These are phyloP conservation scores for Mycena crocata DNA, from an alignment of 768 basidiomycete species.

Conservation along the genomic window DNA sequence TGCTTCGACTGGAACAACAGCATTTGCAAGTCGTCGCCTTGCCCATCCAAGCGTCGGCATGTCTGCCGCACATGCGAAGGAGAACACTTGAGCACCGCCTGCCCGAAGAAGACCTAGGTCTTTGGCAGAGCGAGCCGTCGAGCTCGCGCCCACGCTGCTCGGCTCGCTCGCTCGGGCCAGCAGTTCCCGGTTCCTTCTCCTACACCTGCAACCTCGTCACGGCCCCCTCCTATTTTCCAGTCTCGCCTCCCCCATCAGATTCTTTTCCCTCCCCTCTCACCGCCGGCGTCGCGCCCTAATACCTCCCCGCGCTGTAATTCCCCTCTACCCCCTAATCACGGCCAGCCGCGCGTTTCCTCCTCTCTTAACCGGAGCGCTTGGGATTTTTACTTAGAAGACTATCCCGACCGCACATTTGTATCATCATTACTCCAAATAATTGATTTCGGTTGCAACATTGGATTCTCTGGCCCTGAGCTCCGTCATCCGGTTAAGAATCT, in stretches of 20 bases:
- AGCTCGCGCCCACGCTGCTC: constrained; percentile 21
- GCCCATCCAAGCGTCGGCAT: constrained; percentile 23
- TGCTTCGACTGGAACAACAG: constrained; percentile 29
- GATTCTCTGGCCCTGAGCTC: constrained; percentile 34
- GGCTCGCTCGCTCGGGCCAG: constrained; percentile 30
- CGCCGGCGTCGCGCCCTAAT: constrained; percentile 37
- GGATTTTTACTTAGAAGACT: constrained; percentile 8
- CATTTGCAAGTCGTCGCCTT: constrained; percentile 25
- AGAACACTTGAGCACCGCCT: constrained; percentile 6
- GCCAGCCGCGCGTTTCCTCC: constrained; percentile 3
- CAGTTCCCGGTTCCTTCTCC: constrained; percentile 11
- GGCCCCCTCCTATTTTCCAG: background rate
- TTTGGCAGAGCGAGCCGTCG: constrained; percentile 33
- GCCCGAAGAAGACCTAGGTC: constrained; percentile 14
- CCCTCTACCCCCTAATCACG: constrained; percentile 11
- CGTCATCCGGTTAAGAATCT: constrained; percentile 37
- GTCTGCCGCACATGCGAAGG: constrained; percentile 22
- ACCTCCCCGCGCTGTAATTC: constrained; percentile 34
- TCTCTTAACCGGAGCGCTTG: constrained; percentile 8
- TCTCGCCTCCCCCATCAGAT: constrained; percentile 18
- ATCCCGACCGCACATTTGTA: constrained; percentile 35
- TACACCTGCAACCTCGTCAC: background rate
- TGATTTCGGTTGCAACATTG: constrained; percentile 40
- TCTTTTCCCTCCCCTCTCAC: constrained; percentile 26
- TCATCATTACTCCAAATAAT: constrained; percentile 41